Conservation (phyloP, 2,329 filamentous ascomycete genomes). For the Cryphonectria nitschkei region DNA sequence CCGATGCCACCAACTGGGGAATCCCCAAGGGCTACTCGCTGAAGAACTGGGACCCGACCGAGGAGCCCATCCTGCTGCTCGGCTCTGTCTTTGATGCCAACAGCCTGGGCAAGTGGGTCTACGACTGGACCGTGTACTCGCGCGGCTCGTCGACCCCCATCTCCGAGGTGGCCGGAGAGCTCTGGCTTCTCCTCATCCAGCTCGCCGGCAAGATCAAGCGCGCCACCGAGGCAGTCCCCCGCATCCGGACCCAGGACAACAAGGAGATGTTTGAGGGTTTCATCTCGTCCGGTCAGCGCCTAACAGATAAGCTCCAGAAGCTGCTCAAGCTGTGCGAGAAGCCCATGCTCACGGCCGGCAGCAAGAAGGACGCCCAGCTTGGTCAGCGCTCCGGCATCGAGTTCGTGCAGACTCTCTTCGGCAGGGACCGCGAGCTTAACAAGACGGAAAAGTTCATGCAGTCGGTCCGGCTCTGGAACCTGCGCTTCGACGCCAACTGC, state of each 20-base stretch:
- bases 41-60: constrained; percentile 97
- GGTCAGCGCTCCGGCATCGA: constrained; percentile 92
- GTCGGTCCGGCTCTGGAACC: constrained; percentile 82
- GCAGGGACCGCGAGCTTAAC: constrained; percentile 84
- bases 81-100: constrained; percentile 98
- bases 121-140: constrained; percentile 97
- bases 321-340: constrained; percentile 90
- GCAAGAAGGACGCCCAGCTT: constrained; percentile 75
- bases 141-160: constrained; percentile 82
- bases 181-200: constrained; percentile 95
- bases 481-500: constrained; percentile 95
- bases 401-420: constrained; percentile 96
- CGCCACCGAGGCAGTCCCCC: constrained; percentile 75
- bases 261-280: constrained; percentile 87
- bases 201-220: constrained; percentile 92
- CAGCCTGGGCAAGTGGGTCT: constrained; percentile 98
- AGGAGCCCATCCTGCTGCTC: constrained; percentile 90
- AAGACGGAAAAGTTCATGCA: constrained; percentile 94
- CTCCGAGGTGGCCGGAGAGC: constrained; percentile 87
- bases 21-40: constrained; percentile 91
- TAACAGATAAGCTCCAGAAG: constrained; percentile 82
- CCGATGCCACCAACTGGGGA: constrained; percentile 65
- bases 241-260: constrained; percentile 74
- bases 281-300: constrained; percentile 82
- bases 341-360: constrained; percentile 91